Evolutionary conservation across 805 yeast genomes (phyloP).

Genomic region (Cyberlindnera mycetangii): DNA sequence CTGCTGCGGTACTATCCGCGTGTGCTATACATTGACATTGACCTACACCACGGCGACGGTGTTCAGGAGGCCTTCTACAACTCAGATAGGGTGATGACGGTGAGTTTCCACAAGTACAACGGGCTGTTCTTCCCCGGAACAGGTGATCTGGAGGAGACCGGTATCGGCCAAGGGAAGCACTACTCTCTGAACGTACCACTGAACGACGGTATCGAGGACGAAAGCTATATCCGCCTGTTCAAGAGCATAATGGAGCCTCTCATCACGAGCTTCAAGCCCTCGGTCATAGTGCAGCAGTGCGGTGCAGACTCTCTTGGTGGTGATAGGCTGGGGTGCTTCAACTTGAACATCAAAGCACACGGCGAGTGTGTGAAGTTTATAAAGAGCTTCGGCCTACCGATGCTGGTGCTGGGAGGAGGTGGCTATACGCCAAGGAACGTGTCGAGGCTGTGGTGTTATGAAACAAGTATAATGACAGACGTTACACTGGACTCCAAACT

Average conservation of each 20-base stretch:
- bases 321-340: constrained; percentile 92
- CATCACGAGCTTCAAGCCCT: constrained; percentile 87
- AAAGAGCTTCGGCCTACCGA: constrained; percentile 85
- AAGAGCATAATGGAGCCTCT: constrained; percentile 89
- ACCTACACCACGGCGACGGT: constrained; percentile 96
- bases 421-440: constrained; percentile 97
- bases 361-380: constrained; percentile 93
- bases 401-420: constrained; percentile 94
- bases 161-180: constrained; percentile 85
- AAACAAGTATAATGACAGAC: constrained; percentile 77
- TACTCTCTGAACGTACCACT: constrained; percentile 89
- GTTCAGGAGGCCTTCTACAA: constrained; percentile 96
- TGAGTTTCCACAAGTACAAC: constrained; percentile 87
- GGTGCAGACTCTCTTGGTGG: constrained; percentile 96
- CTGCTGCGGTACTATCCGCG: constrained; percentile 86
- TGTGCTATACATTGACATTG: constrained; percentile 90
- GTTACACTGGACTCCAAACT: constrained; percentile 56
- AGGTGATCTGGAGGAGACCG: constrained; percentile 86
- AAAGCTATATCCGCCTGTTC: constrained; percentile 67
- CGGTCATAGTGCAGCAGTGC: constrained; percentile 92
- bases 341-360: constrained; percentile 86
- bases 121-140: constrained; percentile 98
- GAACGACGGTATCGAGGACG: constrained; percentile 95
- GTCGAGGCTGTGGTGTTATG: constrained; percentile 92
- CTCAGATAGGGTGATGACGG: constrained; percentile 95